Evolutionary conservation across 2,329 filamentous ascomycete genomes (phyloP).

Genomic region (Clonostachys rhizophaga): DNA sequence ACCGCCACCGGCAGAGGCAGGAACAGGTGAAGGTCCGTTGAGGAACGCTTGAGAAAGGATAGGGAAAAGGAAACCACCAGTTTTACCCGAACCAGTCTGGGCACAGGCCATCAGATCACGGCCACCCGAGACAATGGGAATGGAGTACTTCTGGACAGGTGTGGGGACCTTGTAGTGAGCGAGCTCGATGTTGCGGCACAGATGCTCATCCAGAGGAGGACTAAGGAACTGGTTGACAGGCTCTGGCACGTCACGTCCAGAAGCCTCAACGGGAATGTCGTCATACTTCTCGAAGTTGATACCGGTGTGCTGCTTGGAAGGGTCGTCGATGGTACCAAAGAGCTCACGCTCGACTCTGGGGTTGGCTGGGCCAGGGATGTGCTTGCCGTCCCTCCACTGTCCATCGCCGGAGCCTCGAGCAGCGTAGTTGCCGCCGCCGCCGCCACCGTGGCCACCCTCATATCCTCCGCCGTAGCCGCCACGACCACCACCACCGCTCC

Average conservation of each 20-base stretch:
- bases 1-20: conserved; percentile 46
- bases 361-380: conserved; percentile 85
- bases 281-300: conserved; percentile 99
- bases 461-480: conserved; percentile 29
- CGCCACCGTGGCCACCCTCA: conserved; percentile 21
- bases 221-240: conserved; percentile 84
- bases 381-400: conserved; percentile 95
- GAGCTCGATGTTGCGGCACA: conserved; percentile 88
- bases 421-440: conserved; percentile 46
- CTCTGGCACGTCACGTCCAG: conserved; percentile 88
- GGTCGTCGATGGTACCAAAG: conserved; percentile 86
- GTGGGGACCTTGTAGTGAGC: conserved; percentile 94
- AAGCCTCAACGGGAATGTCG: conserved; percentile 97
- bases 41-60: conserved; percentile 97
- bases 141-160: conserved; percentile 98
- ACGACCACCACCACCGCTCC: conserved; percentile 24
- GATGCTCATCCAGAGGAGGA: conserved; percentile 90
- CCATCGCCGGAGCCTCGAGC: conserved; percentile 88
- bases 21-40: conserved; percentile 72
- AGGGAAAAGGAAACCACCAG: conserved; percentile 98
- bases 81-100: conserved; percentile 99
- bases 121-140: conserved; percentile 96
- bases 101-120: conserved; percentile 99
- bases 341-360: conserved; percentile 90
- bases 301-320: conserved; percentile 91